Conservation (phyloP, 805 yeast genomes). For the Priceomyces medius region DNA sequence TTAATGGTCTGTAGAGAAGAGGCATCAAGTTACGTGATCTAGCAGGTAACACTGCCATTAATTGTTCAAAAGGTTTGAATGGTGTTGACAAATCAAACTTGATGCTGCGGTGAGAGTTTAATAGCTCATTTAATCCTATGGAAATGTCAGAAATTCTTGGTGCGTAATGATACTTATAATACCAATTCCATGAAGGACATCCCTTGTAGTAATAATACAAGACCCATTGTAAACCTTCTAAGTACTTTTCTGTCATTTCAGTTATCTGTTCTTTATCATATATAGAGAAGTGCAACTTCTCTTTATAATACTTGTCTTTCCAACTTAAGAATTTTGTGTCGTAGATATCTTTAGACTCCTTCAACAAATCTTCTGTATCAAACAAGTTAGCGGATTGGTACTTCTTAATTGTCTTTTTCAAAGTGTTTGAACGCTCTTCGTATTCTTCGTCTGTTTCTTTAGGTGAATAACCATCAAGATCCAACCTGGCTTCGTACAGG, state of each 20-base stretch:
- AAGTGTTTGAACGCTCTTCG: conserved; percentile 48
- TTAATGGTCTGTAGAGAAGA: conserved; percentile 67
- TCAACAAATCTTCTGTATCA: conserved; percentile 55
- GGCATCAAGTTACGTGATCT: conserved; percentile 84
- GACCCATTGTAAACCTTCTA: conserved; percentile 98
- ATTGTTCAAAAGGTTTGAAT: conserved; percentile 89
- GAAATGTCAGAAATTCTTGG: conserved; percentile 90
- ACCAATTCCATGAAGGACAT: conserved; percentile 96
- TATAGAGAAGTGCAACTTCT: conserved; percentile 71
- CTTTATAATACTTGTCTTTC: conserved; percentile 82
- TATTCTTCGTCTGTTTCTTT: conserved; percentile 67
- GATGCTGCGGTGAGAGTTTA: conserved; percentile 23
- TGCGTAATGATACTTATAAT: conserved; percentile 82
- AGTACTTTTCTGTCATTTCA: conserved; percentile 73
- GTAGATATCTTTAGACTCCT: conserved; percentile 57
- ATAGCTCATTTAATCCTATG: conserved; percentile 62
- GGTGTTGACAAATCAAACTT: conserved; percentile 72
- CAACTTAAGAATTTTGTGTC: conserved; percentile 72
- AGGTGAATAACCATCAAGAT: conserved; percentile 72
- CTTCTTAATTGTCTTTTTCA: conserved; percentile 56
- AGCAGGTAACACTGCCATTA: conserved; percentile 96
- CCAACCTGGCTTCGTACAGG: conserved; percentile 59
- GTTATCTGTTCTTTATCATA: conserved; percentile 57
- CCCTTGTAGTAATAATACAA: conserved; percentile 87
- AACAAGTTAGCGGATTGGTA: conserved; percentile 65